Evolutionary conservation across 1,284 basidiomycete genomes (phyloP), one percentile per base, ranked within the genome.

Genomic region (Fomitopsis pinicola): DNA sequence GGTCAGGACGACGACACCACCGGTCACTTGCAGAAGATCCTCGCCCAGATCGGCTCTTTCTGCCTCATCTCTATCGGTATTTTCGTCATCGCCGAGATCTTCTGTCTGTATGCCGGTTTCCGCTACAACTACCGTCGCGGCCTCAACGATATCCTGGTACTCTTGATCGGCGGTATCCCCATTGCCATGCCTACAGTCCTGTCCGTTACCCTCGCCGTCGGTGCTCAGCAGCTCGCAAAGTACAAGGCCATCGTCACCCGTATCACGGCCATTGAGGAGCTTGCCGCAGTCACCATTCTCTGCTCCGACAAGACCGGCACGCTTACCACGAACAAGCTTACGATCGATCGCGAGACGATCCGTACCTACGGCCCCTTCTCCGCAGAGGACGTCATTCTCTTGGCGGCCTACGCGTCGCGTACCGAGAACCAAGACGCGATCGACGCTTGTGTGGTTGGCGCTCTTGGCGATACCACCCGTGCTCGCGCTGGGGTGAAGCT

Each of bases 341-440:
- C 95, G 72, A 97, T 98, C 71, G 95, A 98, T 80, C 91, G 87
- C 73, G 84, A 88, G 74, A 95, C 94, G 69, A 91, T 98, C 78
- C 90, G 91, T 72, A 95, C 92, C 36, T 98, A 98, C 79, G 89
- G 91, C 63, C 85, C 90, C 66, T 96, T 94, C 85, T 87, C 87
- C 62, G 83, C 90, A 46, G 93, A 97, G 60, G 94, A 96, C 67
- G 91, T 97, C 74, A 88, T 97, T 76, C 89, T 97, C 61, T 87
- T 97, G 67, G 90, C 95, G 57, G 94, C 95, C 59, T 98, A 98
- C 77, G 93, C 94, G 53, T 98, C 95, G 59, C 95, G 95, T 78
- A 96, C 94, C 59, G 96, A 98, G 86, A 98, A 98, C 84, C 94
- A 96, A 84, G 97, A 98, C 72, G 95, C 96, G 63, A 98, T 98